These are phyloP conservation scores for Kodamaea plutei DNA, from an alignment of 1,139 yeast species.

Conservation along the genomic window DNA sequence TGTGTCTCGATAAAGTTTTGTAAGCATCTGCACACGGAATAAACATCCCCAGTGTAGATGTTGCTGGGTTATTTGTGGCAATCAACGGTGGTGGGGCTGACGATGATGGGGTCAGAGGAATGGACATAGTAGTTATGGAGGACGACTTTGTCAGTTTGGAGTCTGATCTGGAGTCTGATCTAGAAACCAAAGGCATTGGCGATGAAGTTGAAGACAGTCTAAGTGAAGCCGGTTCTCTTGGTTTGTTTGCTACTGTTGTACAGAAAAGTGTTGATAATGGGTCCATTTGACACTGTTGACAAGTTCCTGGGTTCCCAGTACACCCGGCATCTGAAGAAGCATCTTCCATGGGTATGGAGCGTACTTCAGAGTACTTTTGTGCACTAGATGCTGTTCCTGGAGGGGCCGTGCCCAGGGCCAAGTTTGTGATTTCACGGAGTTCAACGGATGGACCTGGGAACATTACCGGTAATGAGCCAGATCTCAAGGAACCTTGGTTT, in stretches of 20 bases:
- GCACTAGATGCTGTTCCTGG: conserved; percentile 24
- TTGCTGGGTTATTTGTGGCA: conserved; percentile 17
- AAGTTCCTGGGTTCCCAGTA: conserved; percentile 86
- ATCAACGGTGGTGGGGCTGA: conserved; percentile 18
- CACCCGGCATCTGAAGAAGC: conserved; percentile 41
- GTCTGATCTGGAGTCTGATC: conserved; percentile 16
- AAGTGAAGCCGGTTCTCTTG: conserved; percentile 15
- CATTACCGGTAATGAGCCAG: conserved; percentile 50
- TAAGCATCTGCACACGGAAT: conserved; percentile 89
- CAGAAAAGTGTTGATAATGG: conserved; percentile 89
- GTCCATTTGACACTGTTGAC: conserved; percentile 77
- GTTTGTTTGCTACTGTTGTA: conserved; percentile 70
- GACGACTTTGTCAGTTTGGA: conserved; percentile 8
- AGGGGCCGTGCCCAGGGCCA: conserved; percentile 42
- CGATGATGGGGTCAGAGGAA: conserved; percentile 21
- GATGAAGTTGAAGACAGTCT: conserved; percentile 9
- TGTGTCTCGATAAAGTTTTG: conserved; percentile 76
- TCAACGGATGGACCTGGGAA: conserved; percentile 67
- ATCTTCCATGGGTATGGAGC: too few species aligned
- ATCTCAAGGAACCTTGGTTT: conserved; percentile 10
- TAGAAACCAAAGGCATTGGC: conserved; percentile 12
- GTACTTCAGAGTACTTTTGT: conserved; percentile 2
- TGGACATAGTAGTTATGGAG: conserved; percentile 9
- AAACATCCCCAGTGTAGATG: conserved; percentile 44
- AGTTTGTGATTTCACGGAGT: conserved; percentile 40